Evolutionary conservation across 1,284 basidiomycete genomes (phyloP).

Genomic region (Violaceomyces palustris): DNA sequence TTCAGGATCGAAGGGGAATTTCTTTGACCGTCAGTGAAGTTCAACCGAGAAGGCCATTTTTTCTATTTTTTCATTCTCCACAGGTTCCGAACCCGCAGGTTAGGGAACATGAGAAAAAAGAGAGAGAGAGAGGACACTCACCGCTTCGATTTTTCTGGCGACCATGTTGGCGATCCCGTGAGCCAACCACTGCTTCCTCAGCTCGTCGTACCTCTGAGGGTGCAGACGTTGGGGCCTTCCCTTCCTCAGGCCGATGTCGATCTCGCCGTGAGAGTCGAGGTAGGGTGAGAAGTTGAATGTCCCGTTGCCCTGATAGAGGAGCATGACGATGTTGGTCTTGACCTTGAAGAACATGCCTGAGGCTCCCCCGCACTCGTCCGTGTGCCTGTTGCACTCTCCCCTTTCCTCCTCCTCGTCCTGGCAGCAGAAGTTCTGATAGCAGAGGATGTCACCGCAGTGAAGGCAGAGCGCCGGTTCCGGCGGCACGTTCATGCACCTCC

Average conservation of each 20-base stretch:
- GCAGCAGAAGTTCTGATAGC: conserved; percentile 91
- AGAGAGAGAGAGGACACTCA: not conserved
- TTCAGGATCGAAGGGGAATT: no score
- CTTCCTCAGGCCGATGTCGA: conserved; percentile 83
- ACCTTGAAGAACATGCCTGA: conserved; percentile 86
- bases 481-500: conserved; percentile 73
- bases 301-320: conserved; percentile 82
- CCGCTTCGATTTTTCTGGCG: conserved; percentile 73
- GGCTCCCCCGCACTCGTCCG: conserved; percentile 84
- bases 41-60: not conserved
- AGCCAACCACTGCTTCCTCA: conserved; percentile 80
- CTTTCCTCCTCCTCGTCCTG: conserved; percentile 63
- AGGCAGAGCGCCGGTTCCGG: conserved; percentile 85
- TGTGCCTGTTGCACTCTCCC: conserved; percentile 90
- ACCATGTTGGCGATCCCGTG: conserved; percentile 87
- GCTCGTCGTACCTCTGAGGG: conserved; percentile 80
- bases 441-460: conserved; percentile 80
- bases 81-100: no score
- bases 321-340: conserved; percentile 86
- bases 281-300: conserved; percentile 85
- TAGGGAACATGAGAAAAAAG: no score
- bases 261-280: conserved; percentile 88
- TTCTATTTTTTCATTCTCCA: no score
- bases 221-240: conserved; percentile 85
- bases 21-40: not conserved